These are phyloP conservation scores for Suhomyces maxii DNA, from an alignment of 1,139 yeast genomes.

Conservation along the genomic window DNA sequence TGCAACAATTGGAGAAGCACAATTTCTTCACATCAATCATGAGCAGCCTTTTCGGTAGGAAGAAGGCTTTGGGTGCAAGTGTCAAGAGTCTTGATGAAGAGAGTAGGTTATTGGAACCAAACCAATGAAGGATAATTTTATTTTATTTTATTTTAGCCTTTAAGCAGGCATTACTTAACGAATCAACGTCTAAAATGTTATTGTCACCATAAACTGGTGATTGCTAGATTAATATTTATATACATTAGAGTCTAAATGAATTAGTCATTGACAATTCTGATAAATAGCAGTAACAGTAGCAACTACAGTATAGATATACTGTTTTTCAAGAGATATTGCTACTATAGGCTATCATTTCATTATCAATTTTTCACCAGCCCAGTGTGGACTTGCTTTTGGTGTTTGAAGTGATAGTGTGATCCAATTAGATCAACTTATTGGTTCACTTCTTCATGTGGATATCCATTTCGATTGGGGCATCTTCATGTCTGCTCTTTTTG, in stretches of 20 bases:
- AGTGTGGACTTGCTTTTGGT: no score
- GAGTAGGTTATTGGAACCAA: conserved; percentile 9
- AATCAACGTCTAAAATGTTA: no score
- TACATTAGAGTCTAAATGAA: not conserved
- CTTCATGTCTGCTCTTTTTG: not conserved
- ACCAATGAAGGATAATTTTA: no score
- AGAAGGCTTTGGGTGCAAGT: not conserved
- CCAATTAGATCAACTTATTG: not conserved
- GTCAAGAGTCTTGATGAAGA: conserved; percentile 11
- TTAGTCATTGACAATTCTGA: not conserved
- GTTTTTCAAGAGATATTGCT: not conserved
- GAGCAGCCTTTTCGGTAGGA: conserved; percentile 1
- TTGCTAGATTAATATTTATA: no score
- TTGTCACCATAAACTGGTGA: no score
- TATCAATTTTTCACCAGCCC: no score
- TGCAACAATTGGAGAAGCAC: conserved; percentile 11
- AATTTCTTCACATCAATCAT: not conserved
- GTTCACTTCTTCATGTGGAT: conserved; percentile 11
- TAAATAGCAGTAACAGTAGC: no score
- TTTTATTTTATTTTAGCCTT: no score
- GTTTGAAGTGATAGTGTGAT: no score
- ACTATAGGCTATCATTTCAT: not conserved
- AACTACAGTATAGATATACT: no score
- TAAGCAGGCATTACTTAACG: no score
- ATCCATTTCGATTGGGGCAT: conserved; percentile 13